phyloP scores from a whole-genome alignment of 192 early-diverging fungal species.

The Coemansia sp. region DNA sequence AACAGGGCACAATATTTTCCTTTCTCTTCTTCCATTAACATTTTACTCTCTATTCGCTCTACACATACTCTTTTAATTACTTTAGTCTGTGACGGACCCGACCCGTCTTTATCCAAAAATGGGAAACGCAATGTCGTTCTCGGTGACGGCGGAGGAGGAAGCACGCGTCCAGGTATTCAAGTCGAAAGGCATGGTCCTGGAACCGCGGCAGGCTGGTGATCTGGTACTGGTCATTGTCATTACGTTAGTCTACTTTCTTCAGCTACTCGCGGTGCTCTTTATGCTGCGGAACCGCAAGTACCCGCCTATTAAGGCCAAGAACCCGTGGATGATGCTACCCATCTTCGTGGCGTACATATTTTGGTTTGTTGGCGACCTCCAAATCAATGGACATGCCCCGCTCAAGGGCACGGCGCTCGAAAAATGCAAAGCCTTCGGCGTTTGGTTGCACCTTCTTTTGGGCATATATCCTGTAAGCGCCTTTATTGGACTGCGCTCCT shows the following conservation, averaged over 20 bases:
- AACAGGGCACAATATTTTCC: not conserved
- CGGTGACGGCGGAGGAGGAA: conserved; percentile 24
- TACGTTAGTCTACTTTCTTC: conserved; percentile 20
- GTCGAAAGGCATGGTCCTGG: not conserved
- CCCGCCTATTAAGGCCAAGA: conserved; percentile 58
- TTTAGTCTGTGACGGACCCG: not conserved
- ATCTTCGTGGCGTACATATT: conserved; percentile 34
- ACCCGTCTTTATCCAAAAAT: not conserved
- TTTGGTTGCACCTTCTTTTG: conserved; percentile 47
- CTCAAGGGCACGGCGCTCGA: conserved; percentile 15
- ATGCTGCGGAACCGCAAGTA: conserved; percentile 52
- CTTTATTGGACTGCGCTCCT: conserved; percentile 22
- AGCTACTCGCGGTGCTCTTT: conserved; percentile 31
- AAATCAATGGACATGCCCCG: conserved; percentile 49
- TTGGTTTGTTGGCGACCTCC: conserved; percentile 55
- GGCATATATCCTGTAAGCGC: conserved; percentile 34
- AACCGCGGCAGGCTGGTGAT: conserved; percentile 32
- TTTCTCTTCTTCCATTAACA: not conserved
- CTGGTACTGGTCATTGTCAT: conserved; percentile 14
- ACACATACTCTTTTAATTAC: not conserved
- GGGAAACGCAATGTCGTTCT: conserved; percentile 36
- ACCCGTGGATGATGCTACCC: conserved; percentile 40
- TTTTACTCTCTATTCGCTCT: not conserved
- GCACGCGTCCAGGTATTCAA: conserved; percentile 13
- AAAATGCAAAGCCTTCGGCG: conserved; percentile 46